Evolutionary conservation across 768 basidiomycete genomes (phyloP).

Genomic region (Tephrocybe rancida): DNA sequence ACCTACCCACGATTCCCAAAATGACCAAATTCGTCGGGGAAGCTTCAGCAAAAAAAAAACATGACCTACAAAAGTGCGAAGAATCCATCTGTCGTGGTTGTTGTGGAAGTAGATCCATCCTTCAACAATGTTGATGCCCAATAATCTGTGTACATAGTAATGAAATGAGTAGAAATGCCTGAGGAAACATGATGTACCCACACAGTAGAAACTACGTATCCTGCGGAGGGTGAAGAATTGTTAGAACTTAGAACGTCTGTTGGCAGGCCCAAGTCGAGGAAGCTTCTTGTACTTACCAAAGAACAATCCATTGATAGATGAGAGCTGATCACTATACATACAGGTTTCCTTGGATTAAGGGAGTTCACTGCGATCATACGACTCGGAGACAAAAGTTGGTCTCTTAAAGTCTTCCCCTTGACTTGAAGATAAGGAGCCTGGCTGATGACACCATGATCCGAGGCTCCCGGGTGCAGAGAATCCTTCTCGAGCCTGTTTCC

Average conservation of each 20-base stretch:
- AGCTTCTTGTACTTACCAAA: background rate
- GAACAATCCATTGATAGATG: background rate
- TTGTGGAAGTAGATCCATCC: slow-evolving; percentile 16
- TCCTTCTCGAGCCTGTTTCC: too few species aligned
- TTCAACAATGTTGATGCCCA: slow-evolving; percentile 13
- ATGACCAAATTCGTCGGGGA: background rate
- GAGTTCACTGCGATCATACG: too few species aligned
- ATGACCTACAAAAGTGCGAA: slow-evolving; percentile 12
- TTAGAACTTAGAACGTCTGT: background rate
- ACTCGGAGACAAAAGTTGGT: too few species aligned
- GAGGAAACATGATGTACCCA: background rate
- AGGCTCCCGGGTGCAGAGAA: too few species aligned
- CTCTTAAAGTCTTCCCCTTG: too few species aligned
- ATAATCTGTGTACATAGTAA: background rate
- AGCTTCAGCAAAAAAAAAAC: background rate
- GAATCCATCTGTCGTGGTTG: slow-evolving; percentile 11
- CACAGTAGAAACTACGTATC: slow-evolving; percentile 13
- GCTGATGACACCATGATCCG: too few species aligned
- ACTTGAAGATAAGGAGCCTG: too few species aligned
- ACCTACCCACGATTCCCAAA: too few species aligned
- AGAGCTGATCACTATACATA: too few species aligned
- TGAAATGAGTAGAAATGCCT: too few species aligned
- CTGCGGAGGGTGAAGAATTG: background rate
- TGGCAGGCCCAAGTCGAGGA: background rate
- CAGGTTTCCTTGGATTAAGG: too few species aligned